Evolutionary conservation across 177 flowering plant genomes (phyloP).

Genomic region (Vitis hybrid): DNA sequence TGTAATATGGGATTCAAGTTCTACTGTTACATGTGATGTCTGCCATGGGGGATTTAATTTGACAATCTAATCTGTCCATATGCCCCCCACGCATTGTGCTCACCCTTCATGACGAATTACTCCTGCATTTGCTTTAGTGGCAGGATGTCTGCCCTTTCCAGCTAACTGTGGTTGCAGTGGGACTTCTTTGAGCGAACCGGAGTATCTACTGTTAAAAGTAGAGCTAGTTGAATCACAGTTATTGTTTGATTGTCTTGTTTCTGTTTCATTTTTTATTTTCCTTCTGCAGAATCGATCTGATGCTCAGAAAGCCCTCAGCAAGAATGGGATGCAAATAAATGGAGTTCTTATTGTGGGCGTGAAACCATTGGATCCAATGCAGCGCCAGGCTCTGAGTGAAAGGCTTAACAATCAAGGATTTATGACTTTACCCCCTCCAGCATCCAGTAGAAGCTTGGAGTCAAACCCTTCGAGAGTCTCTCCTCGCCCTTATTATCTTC

Average conservation of each 20-base stretch:
- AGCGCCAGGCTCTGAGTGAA: slow-evolving; percentile 65
- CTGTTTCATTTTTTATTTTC: background rate
- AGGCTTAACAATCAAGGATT: slow-evolving; percentile 69
- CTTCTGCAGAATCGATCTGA: slow-evolving; percentile 71
- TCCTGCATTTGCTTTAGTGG: background rate
- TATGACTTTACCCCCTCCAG: slow-evolving; percentile 62
- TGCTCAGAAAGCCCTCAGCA: slow-evolving; percentile 84
- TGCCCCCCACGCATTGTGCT: background rate
- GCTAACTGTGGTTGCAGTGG: background rate
- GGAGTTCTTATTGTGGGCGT: slow-evolving; percentile 90
- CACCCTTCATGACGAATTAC: background rate
- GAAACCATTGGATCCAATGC: slow-evolving; percentile 81
- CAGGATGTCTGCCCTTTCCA: background rate
- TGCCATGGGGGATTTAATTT: background rate
- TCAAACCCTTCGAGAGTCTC: slow-evolving; percentile 32
- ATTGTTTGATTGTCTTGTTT: slow-evolving; percentile 9
- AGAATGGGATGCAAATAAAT: slow-evolving; percentile 84
- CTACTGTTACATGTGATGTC: background rate
- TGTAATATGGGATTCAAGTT: background rate
- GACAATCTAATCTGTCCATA: background rate
- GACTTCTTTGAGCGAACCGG: background rate
- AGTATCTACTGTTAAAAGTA: background rate
- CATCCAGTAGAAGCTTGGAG: slow-evolving; percentile 44
- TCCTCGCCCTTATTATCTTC: slow-evolving; percentile 58
- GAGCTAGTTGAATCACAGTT: background rate